Conservation (phyloP, 441 rosid genomes). For the Pelargonium cotyledonis region DNA sequence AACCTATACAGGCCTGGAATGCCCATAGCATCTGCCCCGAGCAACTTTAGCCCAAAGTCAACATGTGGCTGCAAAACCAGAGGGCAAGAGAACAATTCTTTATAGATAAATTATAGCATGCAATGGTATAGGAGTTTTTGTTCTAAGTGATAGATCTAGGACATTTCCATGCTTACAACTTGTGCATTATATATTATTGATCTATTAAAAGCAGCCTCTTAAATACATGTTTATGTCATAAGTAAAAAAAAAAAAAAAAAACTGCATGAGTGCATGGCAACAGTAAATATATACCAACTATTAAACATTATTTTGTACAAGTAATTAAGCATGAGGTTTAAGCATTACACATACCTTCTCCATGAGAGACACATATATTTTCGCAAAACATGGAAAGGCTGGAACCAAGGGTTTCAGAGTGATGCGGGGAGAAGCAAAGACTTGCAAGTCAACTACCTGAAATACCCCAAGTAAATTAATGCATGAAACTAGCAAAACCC, state of each 20-base stretch:
- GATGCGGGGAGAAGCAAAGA: constrained; percentile 51
- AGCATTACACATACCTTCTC: constrained; percentile 35
- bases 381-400: constrained; percentile 56
- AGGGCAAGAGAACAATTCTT: background rate
- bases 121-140: background rate
- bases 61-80: constrained; percentile 20
- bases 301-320: background rate
- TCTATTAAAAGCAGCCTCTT: too few relatives aligned
- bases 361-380: constrained; percentile 54
- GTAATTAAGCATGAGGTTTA: background rate
- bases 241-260: too few relatives aligned
- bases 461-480: constrained; percentile 22
- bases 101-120: background rate
- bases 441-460: constrained; percentile 60
- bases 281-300: background rate
- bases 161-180: too few relatives aligned
- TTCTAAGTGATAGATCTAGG: background rate
- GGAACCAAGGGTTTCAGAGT: constrained; percentile 55
- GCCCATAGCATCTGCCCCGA: constrained; percentile 29
- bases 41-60: constrained; percentile 27
- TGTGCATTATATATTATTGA: too few relatives aligned
- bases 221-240: too few relatives aligned
- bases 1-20: constrained; percentile 29
- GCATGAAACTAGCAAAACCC: background rate
- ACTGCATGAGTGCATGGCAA: background rate